Base-by-base conservation (phyloP, 2,329 filamentous ascomycete genomes). In the Cercospora sp. region DNA sequence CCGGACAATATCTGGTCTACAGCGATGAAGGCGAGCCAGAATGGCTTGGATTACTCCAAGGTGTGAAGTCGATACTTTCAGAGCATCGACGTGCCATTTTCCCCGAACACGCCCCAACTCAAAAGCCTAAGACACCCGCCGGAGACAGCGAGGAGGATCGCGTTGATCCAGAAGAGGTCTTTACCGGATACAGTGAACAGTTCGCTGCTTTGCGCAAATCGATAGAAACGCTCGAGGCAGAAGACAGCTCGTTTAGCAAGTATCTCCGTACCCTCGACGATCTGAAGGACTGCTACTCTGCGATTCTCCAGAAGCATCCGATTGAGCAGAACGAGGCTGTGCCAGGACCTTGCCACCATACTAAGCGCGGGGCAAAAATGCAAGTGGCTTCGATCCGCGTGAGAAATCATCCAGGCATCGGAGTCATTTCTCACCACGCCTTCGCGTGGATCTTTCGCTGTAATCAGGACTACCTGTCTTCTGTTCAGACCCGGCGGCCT, bases 371-470 rank as follows among this genome's bases (percentile, higher is more conserved):
- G 4, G 6, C 49, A 26, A 18, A 62, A 4, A 34, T 43, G 60
- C 60, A 49, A 28, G 12, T 62, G 2, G 5, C 37, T 18, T 40
- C 60, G 7, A 34, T 62, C 3, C 34, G 28, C 6, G 34, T 57
- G n/a, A 51, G 45, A 28, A 26, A 60, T 9, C 58, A 51, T n/a
- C 21, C 43, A 28, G 49, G 43, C n/a, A 51, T 68, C 53, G 64
- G 40, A 12, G 21, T 68, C 13, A 49, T 34, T n/a, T 61, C 64
- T 28, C 58, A 68, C 18, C 51, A 57, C 24, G 63, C 66, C 10
- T 70, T 72, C 53, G 66, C 30, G 1, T 72, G 70, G 68, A 59
- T 72, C 5, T 72, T 71, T 45, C 63, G 67, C 16, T 57, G 68
- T 9, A 37, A 65, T 3, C 66, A 65, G 24, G 67, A 70, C 16